A percentile compares a stretch with the other conserved stretches of the same genome.
Evolutionary conservation across 164 flowering plant species (phyloP).

Genomic region (Aristolochia contorta): DNA sequence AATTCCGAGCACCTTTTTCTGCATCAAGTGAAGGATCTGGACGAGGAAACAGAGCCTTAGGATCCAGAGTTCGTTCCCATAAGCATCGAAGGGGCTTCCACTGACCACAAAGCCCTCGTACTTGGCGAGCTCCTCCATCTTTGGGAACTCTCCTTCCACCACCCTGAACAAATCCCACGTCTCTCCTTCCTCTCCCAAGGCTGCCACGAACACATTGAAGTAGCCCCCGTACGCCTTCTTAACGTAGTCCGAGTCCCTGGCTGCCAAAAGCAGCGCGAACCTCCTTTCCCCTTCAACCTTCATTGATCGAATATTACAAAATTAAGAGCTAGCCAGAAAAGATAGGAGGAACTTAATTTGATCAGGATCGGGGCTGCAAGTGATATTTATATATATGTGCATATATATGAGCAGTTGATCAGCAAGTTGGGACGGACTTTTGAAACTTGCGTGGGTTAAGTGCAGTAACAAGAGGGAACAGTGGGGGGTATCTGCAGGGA

Average conservation of each 20-base stretch:
- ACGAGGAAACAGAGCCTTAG: conserved; percentile 49
- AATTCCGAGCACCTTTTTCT: conserved; percentile 70
- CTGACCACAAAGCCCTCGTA: conserved; percentile 73
- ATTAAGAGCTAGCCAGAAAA: too few species aligned
- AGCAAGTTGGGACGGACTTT: too few species aligned
- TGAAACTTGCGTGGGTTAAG: too few species aligned
- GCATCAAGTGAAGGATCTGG: conserved; percentile 44
- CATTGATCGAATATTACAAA: conserved; percentile 5
- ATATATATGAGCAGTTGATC: too few species aligned
- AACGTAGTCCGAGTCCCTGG: conserved; percentile 68
- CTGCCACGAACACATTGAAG: conserved; percentile 59
- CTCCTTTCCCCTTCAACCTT: conserved; percentile 26
- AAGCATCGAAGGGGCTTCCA: conserved; percentile 75
- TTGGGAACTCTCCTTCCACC: conserved; percentile 70
- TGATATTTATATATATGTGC: too few species aligned
- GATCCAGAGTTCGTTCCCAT: conserved; percentile 65
- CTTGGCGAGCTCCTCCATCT: conserved; percentile 31
- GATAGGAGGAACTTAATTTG: too few species aligned
- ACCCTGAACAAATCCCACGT: conserved; percentile 69
- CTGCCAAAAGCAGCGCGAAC: conserved; percentile 55
- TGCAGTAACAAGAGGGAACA: too few species aligned
- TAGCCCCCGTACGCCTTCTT: conserved; percentile 71
- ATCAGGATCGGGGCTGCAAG: too few species aligned
- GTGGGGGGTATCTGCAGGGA: too few species aligned
- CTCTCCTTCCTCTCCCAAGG: conserved; percentile 61